phyloP scores from a whole-genome alignment of 2,329 filamentous ascomycete genomes.

The Colletotrichum graminicola region DNA sequence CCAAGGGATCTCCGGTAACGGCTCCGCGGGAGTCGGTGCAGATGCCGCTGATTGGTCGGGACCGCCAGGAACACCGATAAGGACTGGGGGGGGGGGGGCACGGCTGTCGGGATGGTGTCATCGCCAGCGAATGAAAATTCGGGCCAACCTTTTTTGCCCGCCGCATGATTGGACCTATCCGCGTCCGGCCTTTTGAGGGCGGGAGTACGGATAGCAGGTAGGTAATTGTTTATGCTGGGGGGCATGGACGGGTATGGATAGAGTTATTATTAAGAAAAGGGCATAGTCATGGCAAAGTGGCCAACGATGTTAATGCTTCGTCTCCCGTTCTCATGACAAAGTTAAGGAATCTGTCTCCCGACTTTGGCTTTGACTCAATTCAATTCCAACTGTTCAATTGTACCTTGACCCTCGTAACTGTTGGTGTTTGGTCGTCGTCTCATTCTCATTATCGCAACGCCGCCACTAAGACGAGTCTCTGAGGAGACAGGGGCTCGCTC shows the following conservation, averaged over 20 bases:
- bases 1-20: conserved; percentile 39
- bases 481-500: conserved; percentile 28
- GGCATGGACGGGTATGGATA: background rate
- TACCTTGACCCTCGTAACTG: background rate
- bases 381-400: background rate
- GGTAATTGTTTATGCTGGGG: background rate
- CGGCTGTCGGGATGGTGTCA: conserved; percentile 43
- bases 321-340: background rate
- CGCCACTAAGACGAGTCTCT: conserved; percentile 5
- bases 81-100: background rate
- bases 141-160: conserved; percentile 28
- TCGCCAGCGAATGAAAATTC: conserved; percentile 41
- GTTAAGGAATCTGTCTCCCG: background rate
- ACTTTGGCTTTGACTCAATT: background rate
- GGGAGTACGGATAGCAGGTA: background rate
- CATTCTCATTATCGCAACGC: background rate
- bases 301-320: conserved; percentile 1
- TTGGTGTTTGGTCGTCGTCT: background rate
- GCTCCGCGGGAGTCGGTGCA: conserved; percentile 41
- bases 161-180: conserved; percentile 37
- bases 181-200: conserved; percentile 22
- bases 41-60: conserved; percentile 41
- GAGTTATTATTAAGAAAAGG: background rate
- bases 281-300: conserved; percentile 4
- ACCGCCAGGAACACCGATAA: conserved; percentile 28